Conservation (phyloP, 2,329 filamentous ascomycete species). For the Aspergillus arachidicola region DNA sequence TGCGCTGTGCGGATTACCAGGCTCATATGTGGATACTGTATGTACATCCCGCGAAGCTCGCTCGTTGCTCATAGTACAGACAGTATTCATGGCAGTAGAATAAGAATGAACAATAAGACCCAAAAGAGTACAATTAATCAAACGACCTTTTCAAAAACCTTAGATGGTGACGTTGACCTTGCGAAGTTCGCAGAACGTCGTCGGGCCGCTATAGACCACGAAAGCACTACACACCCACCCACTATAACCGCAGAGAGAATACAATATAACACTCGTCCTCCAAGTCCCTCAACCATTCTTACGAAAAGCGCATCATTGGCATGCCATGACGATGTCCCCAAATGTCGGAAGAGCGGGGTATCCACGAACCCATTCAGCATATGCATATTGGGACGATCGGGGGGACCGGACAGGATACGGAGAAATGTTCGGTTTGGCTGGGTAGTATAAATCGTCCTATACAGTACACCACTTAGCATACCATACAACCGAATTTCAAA, state of each 20-base stretch:
- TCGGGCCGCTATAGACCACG: background rate
- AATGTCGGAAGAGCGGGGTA: conserved; percentile 46
- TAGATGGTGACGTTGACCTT: background rate
- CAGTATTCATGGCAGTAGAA: background rate
- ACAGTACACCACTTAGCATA: background rate
- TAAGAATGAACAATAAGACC: background rate
- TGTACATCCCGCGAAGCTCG: background rate
- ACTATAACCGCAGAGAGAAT: background rate
- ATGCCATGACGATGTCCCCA: conserved; percentile 49
- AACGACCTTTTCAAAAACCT: background rate
- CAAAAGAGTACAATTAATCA: background rate
- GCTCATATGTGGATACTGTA: background rate
- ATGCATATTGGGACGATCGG: conserved; percentile 32
- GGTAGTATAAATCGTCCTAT: conserved; percentile 42
- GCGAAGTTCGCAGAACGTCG: background rate
- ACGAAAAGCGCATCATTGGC: conserved; percentile 37
- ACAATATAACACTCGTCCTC: background rate
- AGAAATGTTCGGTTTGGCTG: conserved; percentile 35
- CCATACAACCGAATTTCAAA: background rate
- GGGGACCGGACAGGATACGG: conserved; percentile 41
- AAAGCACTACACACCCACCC: background rate
- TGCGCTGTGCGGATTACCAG: background rate
- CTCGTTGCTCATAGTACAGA: background rate
- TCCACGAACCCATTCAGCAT: conserved; percentile 44
- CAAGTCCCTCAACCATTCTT: background rate